phyloP scores from a whole-genome alignment of 495 filamentous ascomycete genomes.

The Podospora australis region DNA sequence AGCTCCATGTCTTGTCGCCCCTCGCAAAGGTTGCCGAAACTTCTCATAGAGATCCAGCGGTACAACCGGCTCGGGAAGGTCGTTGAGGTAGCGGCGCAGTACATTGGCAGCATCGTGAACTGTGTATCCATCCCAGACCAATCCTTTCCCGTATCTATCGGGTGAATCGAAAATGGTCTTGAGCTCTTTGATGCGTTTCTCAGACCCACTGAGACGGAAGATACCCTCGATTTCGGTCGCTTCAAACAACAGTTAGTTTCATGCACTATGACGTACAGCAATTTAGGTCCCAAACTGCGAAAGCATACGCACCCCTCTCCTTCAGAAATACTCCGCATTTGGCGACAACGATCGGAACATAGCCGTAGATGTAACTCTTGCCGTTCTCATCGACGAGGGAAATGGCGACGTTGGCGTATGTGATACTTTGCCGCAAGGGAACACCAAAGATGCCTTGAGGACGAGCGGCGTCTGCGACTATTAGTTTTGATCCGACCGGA shows the following conservation, averaged over 20 bases:
- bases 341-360: slow-evolving; percentile 96
- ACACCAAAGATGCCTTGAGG: slow-evolving; percentile 76
- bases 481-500: slow-evolving; percentile 16
- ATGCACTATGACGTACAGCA: background rate
- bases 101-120: slow-evolving; percentile 99
- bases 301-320: slow-evolving; percentile 73
- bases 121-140: slow-evolving; percentile 96
- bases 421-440: slow-evolving; percentile 89
- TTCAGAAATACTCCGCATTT: slow-evolving; percentile 98
- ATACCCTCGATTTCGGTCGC: slow-evolving; percentile 96
- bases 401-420: slow-evolving; percentile 97
- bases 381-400: slow-evolving; percentile 86
- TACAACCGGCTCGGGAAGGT: slow-evolving; percentile 91
- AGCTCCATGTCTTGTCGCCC: slow-evolving; percentile 67
- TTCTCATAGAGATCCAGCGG: slow-evolving; percentile 88
- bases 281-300: background rate
- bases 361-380: slow-evolving; percentile 95
- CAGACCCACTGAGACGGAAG: slow-evolving; percentile 92
- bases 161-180: slow-evolving; percentile 89
- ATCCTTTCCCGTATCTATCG: slow-evolving; percentile 91
- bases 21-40: slow-evolving; percentile 78
- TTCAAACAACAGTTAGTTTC: slow-evolving; percentile 33
- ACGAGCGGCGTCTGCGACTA: slow-evolving; percentile 28
- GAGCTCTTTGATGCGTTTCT: slow-evolving; percentile 95
- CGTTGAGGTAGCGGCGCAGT: slow-evolving; percentile 88